Evolutionary conservation across 2,329 filamentous ascomycete genomes (phyloP).

Genomic region (Fusarium sp.): DNA sequence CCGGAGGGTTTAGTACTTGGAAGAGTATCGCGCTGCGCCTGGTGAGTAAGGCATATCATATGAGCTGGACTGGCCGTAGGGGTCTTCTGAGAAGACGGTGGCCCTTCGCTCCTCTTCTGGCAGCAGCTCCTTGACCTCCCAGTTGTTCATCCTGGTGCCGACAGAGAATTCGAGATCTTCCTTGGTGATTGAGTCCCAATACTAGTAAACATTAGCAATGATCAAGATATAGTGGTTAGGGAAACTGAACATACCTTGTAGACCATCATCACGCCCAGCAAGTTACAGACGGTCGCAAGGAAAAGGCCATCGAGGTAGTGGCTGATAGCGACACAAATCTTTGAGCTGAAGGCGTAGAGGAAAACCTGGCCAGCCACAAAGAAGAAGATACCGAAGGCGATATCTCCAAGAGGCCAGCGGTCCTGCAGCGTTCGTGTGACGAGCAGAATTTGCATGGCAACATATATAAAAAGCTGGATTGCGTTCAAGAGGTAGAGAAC

Average conservation of each 20-base stretch:
- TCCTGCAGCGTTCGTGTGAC: conserved; percentile 92
- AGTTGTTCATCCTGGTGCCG: conserved; percentile 93
- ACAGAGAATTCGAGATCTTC: conserved; percentile 99
- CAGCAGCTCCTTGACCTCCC: conserved; percentile 95
- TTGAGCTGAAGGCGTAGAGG: conserved; percentile 87
- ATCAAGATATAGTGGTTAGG: not conserved
- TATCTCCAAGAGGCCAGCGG: conserved; percentile 93
- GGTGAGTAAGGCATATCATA: conserved; percentile 66
- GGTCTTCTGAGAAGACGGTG: conserved; percentile 78
- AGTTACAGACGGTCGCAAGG: conserved; percentile 92
- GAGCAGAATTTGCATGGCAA: conserved; percentile 87
- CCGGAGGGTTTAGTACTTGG: conserved; percentile 55
- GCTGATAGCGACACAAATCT: conserved; percentile 83
- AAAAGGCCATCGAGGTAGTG: conserved; percentile 97
- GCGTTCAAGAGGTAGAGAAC: conserved; percentile 93
- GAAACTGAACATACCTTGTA: conserved; percentile 77
- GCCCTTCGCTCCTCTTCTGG: conserved; percentile 81
- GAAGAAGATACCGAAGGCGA: conserved; percentile 89
- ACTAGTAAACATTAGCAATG: conserved; percentile 58
- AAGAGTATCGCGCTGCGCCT: conserved; percentile 56
- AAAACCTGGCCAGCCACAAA: conserved; percentile 93
- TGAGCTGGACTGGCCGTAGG: conserved; percentile 66
- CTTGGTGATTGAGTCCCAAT: conserved; percentile 99
- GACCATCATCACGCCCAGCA: conserved; percentile 98
- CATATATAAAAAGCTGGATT: conserved; percentile 85